Evolutionary conservation across 441 rosid species (phyloP).

Genomic region (Populus hybrid): DNA sequence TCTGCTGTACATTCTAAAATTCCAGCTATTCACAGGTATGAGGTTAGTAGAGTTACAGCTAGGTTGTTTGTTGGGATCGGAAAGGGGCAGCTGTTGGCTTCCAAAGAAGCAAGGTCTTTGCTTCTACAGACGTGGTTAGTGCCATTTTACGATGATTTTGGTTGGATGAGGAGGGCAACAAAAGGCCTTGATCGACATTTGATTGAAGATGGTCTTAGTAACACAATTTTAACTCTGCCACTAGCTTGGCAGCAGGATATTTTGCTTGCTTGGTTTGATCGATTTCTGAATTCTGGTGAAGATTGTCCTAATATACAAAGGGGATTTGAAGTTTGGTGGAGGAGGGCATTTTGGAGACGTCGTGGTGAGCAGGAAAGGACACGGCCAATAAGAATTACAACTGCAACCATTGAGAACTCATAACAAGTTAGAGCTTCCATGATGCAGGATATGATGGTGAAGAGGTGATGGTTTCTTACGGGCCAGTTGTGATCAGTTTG

Average conservation of each 20-base stretch:
- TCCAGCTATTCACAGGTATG: slow-evolving; percentile 68
- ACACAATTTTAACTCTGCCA: slow-evolving; percentile 87
- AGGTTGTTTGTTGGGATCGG: slow-evolving; percentile 90
- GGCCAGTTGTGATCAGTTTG: slow-evolving; percentile 15
- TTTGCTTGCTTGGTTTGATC: slow-evolving; percentile 83
- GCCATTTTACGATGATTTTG: slow-evolving; percentile 89
- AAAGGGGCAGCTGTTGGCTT: slow-evolving; percentile 78
- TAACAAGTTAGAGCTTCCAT: slow-evolving; percentile 21
- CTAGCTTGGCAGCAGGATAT: slow-evolving; percentile 87
- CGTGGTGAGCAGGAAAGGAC: slow-evolving; percentile 54
- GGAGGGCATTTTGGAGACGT: slow-evolving; percentile 84
- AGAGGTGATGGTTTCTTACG: slow-evolving; percentile 19
- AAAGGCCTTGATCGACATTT: slow-evolving; percentile 82
- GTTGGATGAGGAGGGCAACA: slow-evolving; percentile 93
- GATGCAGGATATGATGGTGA: slow-evolving; percentile 9
- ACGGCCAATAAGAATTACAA: slow-evolving; percentile 47
- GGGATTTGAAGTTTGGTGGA: slow-evolving; percentile 98
- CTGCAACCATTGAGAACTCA: slow-evolving; percentile 49
- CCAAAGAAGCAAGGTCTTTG: slow-evolving; percentile 70
- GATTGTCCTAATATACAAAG: slow-evolving; percentile 95
- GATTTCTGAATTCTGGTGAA: slow-evolving; percentile 82
- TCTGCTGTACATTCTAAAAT: slow-evolving; percentile 28
- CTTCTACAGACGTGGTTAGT: slow-evolving; percentile 86
- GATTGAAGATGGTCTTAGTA: slow-evolving; percentile 90
- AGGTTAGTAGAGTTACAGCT: slow-evolving; percentile 83